Evolutionary conservation across 2,329 filamentous ascomycete species (phyloP).

Genomic region (Corynespora cassiicola): DNA sequence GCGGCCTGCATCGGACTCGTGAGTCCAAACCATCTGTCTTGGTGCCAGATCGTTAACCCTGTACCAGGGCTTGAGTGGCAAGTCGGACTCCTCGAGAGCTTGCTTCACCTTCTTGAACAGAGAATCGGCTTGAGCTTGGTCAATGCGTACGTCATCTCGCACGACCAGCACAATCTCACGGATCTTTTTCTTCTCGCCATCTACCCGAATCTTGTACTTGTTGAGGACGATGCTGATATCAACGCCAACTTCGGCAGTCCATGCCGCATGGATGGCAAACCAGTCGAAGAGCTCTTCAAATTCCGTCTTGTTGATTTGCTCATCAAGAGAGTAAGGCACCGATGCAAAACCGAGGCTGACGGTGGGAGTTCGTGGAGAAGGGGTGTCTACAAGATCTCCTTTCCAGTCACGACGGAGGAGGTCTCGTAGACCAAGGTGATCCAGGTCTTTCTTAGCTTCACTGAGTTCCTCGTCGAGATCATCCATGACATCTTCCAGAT

Average conservation of each 20-base stretch:
- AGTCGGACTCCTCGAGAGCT: slow-evolving; percentile 50
- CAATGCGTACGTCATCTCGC: slow-evolving; percentile 53
- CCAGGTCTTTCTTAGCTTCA: slow-evolving; percentile 52
- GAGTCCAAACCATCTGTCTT: slow-evolving; percentile 57
- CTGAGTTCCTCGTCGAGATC: slow-evolving; percentile 49
- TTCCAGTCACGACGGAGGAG: slow-evolving; percentile 57
- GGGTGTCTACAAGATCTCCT: slow-evolving; percentile 55
- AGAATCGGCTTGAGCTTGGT: slow-evolving; percentile 51
- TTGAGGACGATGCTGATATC: slow-evolving; percentile 55
- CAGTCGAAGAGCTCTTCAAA: slow-evolving; percentile 57
- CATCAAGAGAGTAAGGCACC: slow-evolving; percentile 54
- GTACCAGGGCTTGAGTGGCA: slow-evolving; percentile 54
- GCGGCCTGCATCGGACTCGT: slow-evolving; percentile 47
- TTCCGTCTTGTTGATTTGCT: slow-evolving; percentile 54
- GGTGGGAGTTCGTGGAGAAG: slow-evolving; percentile 53
- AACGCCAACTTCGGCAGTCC: slow-evolving; percentile 53
- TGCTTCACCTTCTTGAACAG: slow-evolving; percentile 49
- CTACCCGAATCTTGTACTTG: slow-evolving; percentile 53
- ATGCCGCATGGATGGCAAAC: slow-evolving; percentile 57
- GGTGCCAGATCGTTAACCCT: slow-evolving; percentile 48
- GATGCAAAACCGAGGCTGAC: slow-evolving; percentile 56
- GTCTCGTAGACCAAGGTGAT: slow-evolving; percentile 50
- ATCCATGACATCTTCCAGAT: slow-evolving; percentile 51
- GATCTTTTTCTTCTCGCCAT: slow-evolving; percentile 53
- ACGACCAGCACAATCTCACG: slow-evolving; percentile 56